Evolutionary conservation across 495 filamentous ascomycete species (phyloP), one percentile per base, ranked within the genome.

Genomic region (Penicillium alfredii): DNA sequence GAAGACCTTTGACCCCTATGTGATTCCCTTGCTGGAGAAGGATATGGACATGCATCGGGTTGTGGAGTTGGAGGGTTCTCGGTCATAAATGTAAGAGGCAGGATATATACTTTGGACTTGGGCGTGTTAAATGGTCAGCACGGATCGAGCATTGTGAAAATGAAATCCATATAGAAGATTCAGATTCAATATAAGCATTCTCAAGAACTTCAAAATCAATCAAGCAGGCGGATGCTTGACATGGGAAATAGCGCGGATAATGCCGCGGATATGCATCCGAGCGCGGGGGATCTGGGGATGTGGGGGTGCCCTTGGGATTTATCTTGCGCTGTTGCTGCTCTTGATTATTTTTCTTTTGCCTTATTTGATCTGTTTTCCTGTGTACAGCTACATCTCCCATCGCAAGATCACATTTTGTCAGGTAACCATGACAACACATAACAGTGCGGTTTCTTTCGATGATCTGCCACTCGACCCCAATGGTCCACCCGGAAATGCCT

Each of bases 1-100:
- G 77, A 72, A 80, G 70, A 80, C 77, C 8, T 84, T 84, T 44
- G 76, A 81, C 47, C 73, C 75, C 5, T 80, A 81, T 45, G 77
- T 82, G 7, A 63, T 75, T 33, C 79, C 78, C 18, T 47, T 83
- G 36, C 56, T 83, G 27, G 78, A 79, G 50, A 71, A 69, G 55
- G 61, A 69, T n/a, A 80, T 81, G 76, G 77, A 81, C 51, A 49
- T 82, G 40, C 46, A 73, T n/a, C 56, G 79, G 6, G 72, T 71
- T 59, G 72, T 81, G 58, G 79, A 83, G 57, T 32, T 64, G 49
- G 56, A n/a, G n/a, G n/a, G n/a, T n/a, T n/a, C n/a, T n/a, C n/a
- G n/a, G n/a, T n/a, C n/a, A n/a, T n/a, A n/a, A n/a, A n/a, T n/a
- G n/a, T n/a, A n/a, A n/a, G n/a, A n/a, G n/a, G n/a, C n/a, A n/a